phyloP scores from a whole-genome alignment of 768 basidiomycete genomes.

The Leccinellum rugosiceps region DNA sequence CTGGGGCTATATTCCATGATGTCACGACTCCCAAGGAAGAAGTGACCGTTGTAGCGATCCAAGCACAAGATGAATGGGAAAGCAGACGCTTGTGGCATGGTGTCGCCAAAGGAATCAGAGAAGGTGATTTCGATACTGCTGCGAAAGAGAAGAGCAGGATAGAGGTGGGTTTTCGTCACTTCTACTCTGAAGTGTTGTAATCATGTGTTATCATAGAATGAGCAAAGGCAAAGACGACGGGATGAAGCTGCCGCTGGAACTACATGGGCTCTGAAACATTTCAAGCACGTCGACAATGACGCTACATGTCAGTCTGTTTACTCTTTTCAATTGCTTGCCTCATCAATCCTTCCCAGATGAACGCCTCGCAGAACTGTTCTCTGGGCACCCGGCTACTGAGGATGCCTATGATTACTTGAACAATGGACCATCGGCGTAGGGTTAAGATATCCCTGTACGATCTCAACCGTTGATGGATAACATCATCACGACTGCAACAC shows the following conservation, averaged over 20 bases:
- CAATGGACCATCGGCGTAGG: constrained; percentile 41
- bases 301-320: constrained; percentile 56
- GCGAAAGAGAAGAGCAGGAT: constrained; percentile 85
- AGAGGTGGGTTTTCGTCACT: constrained; percentile 53
- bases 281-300: constrained; percentile 66
- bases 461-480: constrained; percentile 2
- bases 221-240: constrained; percentile 83
- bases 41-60: constrained; percentile 58
- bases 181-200: neutral
- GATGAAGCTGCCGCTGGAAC: constrained; percentile 75
- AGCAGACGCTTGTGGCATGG: constrained; percentile 79
- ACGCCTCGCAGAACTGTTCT: constrained; percentile 57
- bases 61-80: constrained; percentile 79
- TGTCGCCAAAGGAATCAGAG: constrained; percentile 88
- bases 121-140: constrained; percentile 90
- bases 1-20: constrained; percentile 67
- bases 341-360: constrained; percentile 43
- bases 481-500: neutral
- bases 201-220: constrained; percentile 57
- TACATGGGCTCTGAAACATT: constrained; percentile 77
- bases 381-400: constrained; percentile 65
- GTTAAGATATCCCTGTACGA: neutral
- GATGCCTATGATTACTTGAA: constrained; percentile 71
- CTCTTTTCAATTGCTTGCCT: neutral
- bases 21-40: constrained; percentile 73